These are phyloP conservation scores for Tricholoma hemisulphureum DNA, from an alignment of 768 basidiomycete genomes.

Conservation along the genomic window DNA sequence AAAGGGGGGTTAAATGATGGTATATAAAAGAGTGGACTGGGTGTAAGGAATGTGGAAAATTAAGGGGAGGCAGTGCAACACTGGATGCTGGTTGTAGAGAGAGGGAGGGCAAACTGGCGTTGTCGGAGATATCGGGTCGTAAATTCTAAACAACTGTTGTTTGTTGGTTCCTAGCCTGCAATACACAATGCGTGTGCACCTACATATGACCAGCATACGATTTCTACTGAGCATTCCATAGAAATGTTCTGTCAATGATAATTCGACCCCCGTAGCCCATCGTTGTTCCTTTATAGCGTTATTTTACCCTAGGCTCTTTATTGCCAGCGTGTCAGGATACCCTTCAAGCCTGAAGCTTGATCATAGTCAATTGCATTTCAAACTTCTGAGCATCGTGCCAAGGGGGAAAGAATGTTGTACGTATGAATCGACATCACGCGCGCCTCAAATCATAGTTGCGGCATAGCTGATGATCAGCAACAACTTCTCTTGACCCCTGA, in stretches of 20 bases:
- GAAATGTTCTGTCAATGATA: neutral
- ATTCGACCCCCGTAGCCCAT: neutral
- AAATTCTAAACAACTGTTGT: neutral
- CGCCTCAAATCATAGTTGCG: too few relatives aligned
- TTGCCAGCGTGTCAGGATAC: too few relatives aligned
- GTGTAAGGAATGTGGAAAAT: conserved; percentile 6
- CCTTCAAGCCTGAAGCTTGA: too few relatives aligned
- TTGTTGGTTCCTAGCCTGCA: neutral
- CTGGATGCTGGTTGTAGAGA: neutral
- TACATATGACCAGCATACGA: neutral
- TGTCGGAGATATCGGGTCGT: neutral
- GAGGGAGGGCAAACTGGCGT: neutral
- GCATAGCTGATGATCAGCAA: too few relatives aligned
- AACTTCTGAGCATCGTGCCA: neutral
- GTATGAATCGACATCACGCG: too few relatives aligned
- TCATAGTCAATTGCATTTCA: too few relatives aligned
- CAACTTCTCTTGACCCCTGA: neutral
- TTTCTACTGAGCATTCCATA: neutral
- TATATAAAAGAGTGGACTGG: conserved; percentile 12
- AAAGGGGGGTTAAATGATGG: conserved; percentile 5
- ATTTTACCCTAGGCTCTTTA: neutral
- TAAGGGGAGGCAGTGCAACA: neutral
- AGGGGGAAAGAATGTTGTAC: too few relatives aligned
- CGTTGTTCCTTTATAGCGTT: neutral
- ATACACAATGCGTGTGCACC: too few relatives aligned